Base-by-base conservation (phyloP, 768 basidiomycete genomes). In the Lyophyllum shimeji region DNA sequence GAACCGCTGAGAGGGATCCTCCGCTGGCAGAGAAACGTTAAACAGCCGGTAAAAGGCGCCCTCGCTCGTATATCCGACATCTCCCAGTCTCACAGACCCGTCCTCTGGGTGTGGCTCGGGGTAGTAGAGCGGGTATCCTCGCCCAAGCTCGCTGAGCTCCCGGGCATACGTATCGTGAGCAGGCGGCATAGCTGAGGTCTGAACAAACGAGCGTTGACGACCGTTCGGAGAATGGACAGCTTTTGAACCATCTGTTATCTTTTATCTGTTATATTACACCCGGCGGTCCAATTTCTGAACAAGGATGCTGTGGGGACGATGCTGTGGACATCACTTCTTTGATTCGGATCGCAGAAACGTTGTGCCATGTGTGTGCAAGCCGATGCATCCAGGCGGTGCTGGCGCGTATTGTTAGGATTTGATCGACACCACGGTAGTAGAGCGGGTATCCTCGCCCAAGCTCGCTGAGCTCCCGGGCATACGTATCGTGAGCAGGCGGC, bases 11-110 rank as follows among this genome's bases (percentile, higher is more conserved):
- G 40, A 6, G 1, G 61, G 58, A 31, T 60, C 50, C 17, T 55
- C 40, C 7, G 44, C 37, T 29, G 52, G 13, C 29, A 21, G 45
- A 13, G 61, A 46, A 5, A 52, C 50, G 20, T 56, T 63, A 52
- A 60, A 58, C 23, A 63, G 59, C 1, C 51, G 42, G 18, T 40
- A 54, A 21, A 63, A 63, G 12, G 55, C 55, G 20, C 59, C 61
- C 9, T 56, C 29, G 5, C 27, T 50, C 1, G 52, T n/a, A 15
- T 51, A 60, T 11, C 56, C 59, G 2, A 58, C 56, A 18, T 56
- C 57, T 1, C 52, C 54, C 7, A 56, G 40, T 20, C 56, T 45
- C 12, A 60, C 48, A 5, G 48, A 50, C 7, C 50, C 52, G 20
- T 58, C 57, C 24, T 42, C 46, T 12, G 42, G 24, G 46, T 34